Conservation (phyloP, 2,329 filamentous ascomycete species). For the Paracoccidioides lutzii region DNA sequence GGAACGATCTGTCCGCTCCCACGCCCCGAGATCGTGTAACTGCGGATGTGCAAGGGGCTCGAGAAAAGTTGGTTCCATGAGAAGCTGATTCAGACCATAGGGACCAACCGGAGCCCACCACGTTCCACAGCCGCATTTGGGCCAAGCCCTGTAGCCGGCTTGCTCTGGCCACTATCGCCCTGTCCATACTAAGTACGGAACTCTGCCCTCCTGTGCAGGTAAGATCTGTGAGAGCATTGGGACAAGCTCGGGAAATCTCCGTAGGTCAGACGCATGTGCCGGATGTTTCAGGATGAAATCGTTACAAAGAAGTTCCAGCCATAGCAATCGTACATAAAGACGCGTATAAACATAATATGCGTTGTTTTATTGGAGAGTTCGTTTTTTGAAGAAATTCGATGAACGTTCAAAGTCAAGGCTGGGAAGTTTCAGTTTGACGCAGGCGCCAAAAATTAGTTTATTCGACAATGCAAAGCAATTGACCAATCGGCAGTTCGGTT, state of each 20-base stretch:
- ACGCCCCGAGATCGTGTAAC: background rate
- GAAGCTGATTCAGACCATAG: background rate
- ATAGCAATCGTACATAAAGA: background rate
- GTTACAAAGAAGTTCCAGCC: background rate
- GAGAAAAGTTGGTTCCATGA: background rate
- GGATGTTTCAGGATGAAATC: background rate
- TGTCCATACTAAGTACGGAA: slow-evolving; percentile 15
- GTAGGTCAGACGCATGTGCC: slow-evolving; percentile 8
- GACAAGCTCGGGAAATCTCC: background rate
- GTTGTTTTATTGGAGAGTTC: background rate
- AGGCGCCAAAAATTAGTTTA: background rate
- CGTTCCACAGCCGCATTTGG: slow-evolving; percentile 4
- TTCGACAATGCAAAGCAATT: too few species aligned
- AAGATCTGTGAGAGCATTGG: slow-evolving; percentile 11
- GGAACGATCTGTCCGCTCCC: slow-evolving; percentile 15
- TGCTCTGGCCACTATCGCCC: slow-evolving; percentile 19
- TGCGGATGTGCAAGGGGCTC: background rate
- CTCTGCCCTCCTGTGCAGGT: slow-evolving; percentile 9
- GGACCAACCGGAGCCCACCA: slow-evolving; percentile 2
- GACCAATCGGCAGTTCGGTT: background rate
- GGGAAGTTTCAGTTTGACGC: background rate
- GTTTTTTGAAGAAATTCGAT: too few species aligned
- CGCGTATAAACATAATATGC: background rate
- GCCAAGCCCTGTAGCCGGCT: slow-evolving; percentile 16
- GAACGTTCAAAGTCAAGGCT: background rate